Base-by-base conservation (phyloP, 805 yeast species). In the Metschnikowia sp. region DNA sequence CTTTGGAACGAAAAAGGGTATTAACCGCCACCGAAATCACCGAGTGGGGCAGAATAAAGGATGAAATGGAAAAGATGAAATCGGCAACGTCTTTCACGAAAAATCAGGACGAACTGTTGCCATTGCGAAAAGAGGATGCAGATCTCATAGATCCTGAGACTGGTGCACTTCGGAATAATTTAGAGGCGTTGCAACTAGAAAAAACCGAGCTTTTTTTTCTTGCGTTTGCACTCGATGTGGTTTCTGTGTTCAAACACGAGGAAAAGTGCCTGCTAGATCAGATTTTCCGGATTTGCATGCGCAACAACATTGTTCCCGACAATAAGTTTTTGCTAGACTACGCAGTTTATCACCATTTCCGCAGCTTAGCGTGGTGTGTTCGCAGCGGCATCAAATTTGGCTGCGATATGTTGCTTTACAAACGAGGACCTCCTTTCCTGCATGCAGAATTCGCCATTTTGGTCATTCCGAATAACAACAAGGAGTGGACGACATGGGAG, bases 291-390 rank as follows among this genome's bases (percentile, higher is more conserved):
- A 49, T 36, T 52, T 70, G 64, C 53, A 61, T 62, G 51, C 37
- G 43, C 8, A 31, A 34, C 2, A 12, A 37, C 8, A 18, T 37
- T 10, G 32, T 22, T 9, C 51, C 56, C 11, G 46, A 40, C 10
- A 49, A 45, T 49, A 47, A 58, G 26, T 81, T 84, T 51, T 56
- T 86, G 2, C 52, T 75, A 2, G 74, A 78, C 40, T 92, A 86
- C 57, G 82, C 81, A 5, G 91, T 79, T 1, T 92, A 91, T 59
- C 95, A 89, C 60, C 90, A 92, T 62, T 91, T 82, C 66, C 76
- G 96, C 44, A 83, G 96, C 0, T 75, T 81, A 26, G 97, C 97
- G 0, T 94, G 98, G 97, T 92, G 97, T 70, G 94, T 85, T 2
- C 75, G 95, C 49, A 80, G 91, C 0, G 99, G 98, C 0, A 79